Base-by-base conservation (phyloP, 805 yeast genomes). In the Candida verbasci region DNA sequence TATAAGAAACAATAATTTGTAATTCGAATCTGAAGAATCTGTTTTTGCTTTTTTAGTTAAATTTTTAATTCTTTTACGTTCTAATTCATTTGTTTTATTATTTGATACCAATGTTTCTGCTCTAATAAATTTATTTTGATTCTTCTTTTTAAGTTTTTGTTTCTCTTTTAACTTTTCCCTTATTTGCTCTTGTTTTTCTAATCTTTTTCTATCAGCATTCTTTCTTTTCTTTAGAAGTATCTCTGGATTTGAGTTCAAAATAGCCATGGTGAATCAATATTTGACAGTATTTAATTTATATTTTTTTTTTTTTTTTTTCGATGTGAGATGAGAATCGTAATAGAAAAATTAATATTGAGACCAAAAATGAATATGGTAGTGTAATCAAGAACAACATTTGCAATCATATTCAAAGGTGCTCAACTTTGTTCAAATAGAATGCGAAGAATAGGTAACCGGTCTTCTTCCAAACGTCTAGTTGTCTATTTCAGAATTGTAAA, bases 201-300 rank as follows among this genome's bases (percentile, higher is more conserved):
- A 49, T 56, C 88, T 74, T 47, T 80, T 67, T 57, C 82, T 69
- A 56, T 84, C 91, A 41, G 82, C 83, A 53, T 82, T 76, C 66
- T 83, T 85, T 63, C 94, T 78, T 67, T 84, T 85, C 53, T 80
- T 78, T 44, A 85, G 70, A 48, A 85, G 75, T 38, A 85, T 71
- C 58, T 85, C 93, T 25, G 93, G 91, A 53, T 80, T 82, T 17
- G 82, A 71, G 55, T 81, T 77, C 35, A 78, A 62, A 35, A 76
- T 62, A 30, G 67, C 71, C 72, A 68, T 65, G 20, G 5, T 38
- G 33, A n/a, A 21, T 29, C 10, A 15, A 5, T 7, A 2, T 10
- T 22, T 15, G n/a, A n/a, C n/a, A n/a, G n/a, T n/a, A n/a, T n/a
- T n/a, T n/a, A n/a, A n/a, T n/a, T n/a, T n/a, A n/a, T n/a, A n/a